A percentile compares a stretch with the other conserved stretches of the same genome.
These are phyloP conservation scores for Diaporthe nobilis DNA, from an alignment of 2,329 filamentous ascomycete genomes.

Conservation along the genomic window DNA sequence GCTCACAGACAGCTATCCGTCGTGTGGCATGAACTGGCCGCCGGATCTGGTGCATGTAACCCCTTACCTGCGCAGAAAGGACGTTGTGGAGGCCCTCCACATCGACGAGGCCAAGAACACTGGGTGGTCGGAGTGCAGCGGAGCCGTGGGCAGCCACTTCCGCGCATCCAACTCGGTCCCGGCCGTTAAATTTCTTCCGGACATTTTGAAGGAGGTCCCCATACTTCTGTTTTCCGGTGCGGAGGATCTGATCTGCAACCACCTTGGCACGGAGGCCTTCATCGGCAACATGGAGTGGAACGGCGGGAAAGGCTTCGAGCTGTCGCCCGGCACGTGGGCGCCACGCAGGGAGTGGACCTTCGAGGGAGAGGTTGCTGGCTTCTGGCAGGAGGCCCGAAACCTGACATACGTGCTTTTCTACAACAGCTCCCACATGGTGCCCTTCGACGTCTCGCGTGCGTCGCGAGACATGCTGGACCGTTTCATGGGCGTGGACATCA, in stretches of 20 bases:
- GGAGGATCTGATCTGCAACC: conserved; percentile 96
- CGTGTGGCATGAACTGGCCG: conserved; percentile 98
- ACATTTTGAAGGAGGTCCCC: conserved; percentile 81
- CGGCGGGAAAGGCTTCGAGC: conserved; percentile 90
- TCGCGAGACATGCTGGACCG: conserved; percentile 97
- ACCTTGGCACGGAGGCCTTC: conserved; percentile 91
- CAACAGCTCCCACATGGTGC: conserved; percentile 98
- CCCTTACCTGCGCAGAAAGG: conserved; percentile 86
- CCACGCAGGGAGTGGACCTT: conserved; percentile 96
- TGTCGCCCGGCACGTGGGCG: conserved; percentile 88
- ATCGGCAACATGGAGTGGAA: conserved; percentile 95
- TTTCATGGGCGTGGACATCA: conserved; percentile 94
- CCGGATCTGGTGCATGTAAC: conserved; percentile 84
- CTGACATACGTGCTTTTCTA: conserved; percentile 96
- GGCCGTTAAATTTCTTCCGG: conserved; percentile 81
- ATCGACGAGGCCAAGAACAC: conserved; percentile 85
- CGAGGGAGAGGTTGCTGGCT: conserved; percentile 87
- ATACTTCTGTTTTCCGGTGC: conserved; percentile 93
- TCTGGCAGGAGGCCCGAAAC: conserved; percentile 96
- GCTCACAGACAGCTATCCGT: conserved; percentile 82
- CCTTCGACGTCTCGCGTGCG: conserved; percentile 89
- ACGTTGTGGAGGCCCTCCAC: conserved; percentile 85
- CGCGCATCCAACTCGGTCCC: conserved; percentile 78
- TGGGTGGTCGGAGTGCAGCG: conserved; percentile 93
- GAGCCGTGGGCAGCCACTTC: conserved; percentile 82